These are phyloP conservation scores for Cadophora luteo-olivacea DNA, from an alignment of 2,329 filamentous ascomycete genomes.

Conservation along the genomic window DNA sequence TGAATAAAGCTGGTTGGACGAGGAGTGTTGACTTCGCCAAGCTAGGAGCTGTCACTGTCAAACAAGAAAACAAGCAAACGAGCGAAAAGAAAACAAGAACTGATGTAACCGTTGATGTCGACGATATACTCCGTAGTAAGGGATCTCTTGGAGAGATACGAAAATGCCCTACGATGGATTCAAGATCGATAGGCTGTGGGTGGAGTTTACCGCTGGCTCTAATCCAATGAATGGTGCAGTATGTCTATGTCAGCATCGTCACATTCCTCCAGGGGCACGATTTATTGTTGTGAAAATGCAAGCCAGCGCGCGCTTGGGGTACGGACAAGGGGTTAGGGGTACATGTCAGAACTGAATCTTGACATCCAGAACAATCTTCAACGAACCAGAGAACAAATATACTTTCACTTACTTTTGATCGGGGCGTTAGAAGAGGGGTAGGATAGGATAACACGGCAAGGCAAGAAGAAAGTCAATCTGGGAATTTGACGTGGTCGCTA, in stretches of 20 bases:
- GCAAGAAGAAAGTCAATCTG: neutral
- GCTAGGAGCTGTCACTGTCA: neutral
- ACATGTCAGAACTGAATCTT: conserved; percentile 1
- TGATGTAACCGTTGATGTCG: too few relatives aligned
- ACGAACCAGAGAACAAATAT: neutral
- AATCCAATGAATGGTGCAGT: conserved; percentile 2
- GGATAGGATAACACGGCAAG: neutral
- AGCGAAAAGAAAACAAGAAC: neutral
- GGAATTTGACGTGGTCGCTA: neutral
- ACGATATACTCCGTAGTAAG: too few relatives aligned
- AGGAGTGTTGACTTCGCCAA: neutral
- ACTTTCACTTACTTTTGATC: neutral
- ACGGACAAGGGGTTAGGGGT: conserved; percentile 18
- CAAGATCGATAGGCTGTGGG: neutral
- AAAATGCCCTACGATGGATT: neutral
- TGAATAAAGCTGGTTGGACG: neutral
- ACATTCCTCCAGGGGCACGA: conserved; percentile 12
- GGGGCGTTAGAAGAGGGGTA: neutral
- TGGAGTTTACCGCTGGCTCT: neutral
- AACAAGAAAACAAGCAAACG: neutral
- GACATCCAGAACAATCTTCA: neutral
- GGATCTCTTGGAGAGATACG: neutral
- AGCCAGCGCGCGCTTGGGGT: conserved; percentile 8
- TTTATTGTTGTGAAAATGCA: neutral
- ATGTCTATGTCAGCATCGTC: neutral